phyloP scores from a whole-genome alignment of 768 basidiomycete genomes.

The Mycena crocata region DNA sequence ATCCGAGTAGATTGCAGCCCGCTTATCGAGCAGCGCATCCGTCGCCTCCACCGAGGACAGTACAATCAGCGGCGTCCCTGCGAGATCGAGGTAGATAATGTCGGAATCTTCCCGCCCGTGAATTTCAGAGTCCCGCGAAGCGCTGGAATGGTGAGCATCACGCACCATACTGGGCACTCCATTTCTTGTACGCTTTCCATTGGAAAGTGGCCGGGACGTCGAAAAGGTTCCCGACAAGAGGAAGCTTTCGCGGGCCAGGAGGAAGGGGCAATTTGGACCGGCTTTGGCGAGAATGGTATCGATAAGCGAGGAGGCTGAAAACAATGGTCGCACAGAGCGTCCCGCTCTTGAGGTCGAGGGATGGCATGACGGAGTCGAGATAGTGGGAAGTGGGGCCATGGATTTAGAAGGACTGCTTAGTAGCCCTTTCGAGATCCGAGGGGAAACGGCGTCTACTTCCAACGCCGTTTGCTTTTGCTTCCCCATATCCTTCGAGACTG shows the following conservation, averaged over 20 bases:
- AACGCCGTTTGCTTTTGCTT: too few relatives aligned
- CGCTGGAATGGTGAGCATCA: background rate
- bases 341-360: too few relatives aligned
- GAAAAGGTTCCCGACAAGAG: background rate
- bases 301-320: too few relatives aligned
- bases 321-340: too few relatives aligned
- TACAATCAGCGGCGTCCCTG: constrained; percentile 44
- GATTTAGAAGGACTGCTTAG: too few relatives aligned
- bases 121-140: too few relatives aligned
- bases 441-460: too few relatives aligned
- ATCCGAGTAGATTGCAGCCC: constrained; percentile 52
- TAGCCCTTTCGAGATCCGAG: too few relatives aligned
- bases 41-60: constrained; percentile 48
- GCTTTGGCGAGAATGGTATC: too few relatives aligned
- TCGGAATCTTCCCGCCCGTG: constrained; percentile 47
- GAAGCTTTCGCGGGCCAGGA: background rate
- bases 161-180: constrained; percentile 1
- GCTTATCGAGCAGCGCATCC: constrained; percentile 51
- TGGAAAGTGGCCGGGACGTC: background rate
- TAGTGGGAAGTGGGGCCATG: too few relatives aligned
- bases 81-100: constrained; percentile 41
- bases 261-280: constrained; percentile 1
- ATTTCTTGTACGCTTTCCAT: background rate
- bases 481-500: too few relatives aligned
- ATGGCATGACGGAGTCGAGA: too few relatives aligned